phyloP scores from a whole-genome alignment of 139 green algal species.

The Chlorella sorokiniana region DNA sequence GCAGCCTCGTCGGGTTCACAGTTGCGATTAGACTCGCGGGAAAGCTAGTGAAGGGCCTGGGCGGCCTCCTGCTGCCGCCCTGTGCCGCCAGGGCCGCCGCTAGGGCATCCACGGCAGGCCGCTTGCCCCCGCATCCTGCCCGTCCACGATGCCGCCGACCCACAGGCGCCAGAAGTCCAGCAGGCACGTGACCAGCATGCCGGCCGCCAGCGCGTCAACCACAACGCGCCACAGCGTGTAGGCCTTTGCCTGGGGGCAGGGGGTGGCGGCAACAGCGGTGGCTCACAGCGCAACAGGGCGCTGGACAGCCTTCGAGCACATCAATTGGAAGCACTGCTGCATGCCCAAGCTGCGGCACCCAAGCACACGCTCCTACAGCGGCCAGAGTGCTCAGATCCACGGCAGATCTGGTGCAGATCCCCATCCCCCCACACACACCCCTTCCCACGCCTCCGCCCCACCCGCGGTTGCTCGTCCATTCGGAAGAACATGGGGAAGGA shows the following conservation, averaged over 20 bases:
- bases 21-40: too few relatives aligned
- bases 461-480: conserved; percentile 72
- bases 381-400: too few relatives aligned
- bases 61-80: neutral
- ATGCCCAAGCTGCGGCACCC: too few relatives aligned
- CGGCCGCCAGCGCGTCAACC: conserved; percentile 79
- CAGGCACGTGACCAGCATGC: conserved; percentile 93
- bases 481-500: conserved; percentile 91
- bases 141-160: conserved; percentile 71
- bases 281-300: neutral
- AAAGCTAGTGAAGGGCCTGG: neutral
- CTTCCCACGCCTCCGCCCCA: neutral
- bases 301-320: neutral
- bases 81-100: too few relatives aligned
- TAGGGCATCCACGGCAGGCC: conserved; percentile 18
- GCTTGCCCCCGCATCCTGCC: neutral
- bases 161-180: conserved; percentile 92
- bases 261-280: neutral
- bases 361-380: too few relatives aligned
- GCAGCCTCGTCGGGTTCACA: too few relatives aligned
- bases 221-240: conserved; percentile 48
- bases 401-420: neutral
- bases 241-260: conserved; percentile 24
- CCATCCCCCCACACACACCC: neutral
- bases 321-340: neutral